Conservation (phyloP, 768 basidiomycete genomes). For the Termitomyces sp. region DNA sequence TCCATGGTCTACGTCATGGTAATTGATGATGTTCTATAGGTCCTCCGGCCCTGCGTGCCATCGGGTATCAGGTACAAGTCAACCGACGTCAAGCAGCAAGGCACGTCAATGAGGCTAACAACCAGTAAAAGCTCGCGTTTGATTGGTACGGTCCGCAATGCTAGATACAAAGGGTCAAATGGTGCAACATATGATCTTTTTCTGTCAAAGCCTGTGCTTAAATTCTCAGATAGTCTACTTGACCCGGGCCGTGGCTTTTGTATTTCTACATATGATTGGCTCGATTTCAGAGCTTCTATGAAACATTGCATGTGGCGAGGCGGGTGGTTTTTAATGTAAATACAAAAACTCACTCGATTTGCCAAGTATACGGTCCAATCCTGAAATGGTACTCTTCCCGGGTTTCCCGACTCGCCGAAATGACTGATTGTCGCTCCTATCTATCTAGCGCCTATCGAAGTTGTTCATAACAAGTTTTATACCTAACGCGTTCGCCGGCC, state of each 20-base stretch:
- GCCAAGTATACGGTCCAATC: not conserved
- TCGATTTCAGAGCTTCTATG: not conserved
- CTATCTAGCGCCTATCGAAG: not conserved
- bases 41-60: not conserved
- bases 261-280: not conserved
- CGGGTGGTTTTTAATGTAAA: not conserved
- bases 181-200: conserved; percentile 8
- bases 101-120: not conserved
- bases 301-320: not conserved
- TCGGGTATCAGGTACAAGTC: not conserved
- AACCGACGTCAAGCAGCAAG: not conserved
- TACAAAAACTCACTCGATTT: not conserved
- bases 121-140: not conserved
- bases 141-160: not conserved
- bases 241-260: conserved; percentile 3
- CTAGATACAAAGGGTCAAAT: conserved; percentile 2
- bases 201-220: not conserved
- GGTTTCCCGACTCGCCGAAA: not conserved
- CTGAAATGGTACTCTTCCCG: not conserved
- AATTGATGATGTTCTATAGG: not conserved
- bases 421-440: not conserved
- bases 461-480: not conserved
- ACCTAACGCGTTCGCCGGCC: not conserved
- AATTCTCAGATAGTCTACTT: not conserved
- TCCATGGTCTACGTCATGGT: not conserved